Conservation (phyloP, 2,329 filamentous ascomycete genomes). For the Colletotrichum spaethianum region DNA sequence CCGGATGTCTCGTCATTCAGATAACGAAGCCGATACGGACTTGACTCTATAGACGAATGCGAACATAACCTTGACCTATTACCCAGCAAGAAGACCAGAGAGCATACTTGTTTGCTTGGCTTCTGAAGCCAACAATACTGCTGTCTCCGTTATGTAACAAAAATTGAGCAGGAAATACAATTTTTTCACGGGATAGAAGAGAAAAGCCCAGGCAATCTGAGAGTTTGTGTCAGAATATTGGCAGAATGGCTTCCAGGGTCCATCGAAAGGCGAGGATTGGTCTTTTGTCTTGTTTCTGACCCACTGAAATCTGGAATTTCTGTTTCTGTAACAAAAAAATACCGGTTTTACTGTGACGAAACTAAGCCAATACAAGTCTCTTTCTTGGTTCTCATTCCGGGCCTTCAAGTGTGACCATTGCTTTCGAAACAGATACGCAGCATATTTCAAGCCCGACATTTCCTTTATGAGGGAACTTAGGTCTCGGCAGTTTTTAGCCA, state of each 20-base stretch:
- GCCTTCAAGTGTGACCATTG: background rate
- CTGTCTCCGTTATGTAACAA: background rate
- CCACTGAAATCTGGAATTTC: background rate
- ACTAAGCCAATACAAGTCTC: background rate
- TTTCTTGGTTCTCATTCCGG: background rate
- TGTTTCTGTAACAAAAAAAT: too few species aligned
- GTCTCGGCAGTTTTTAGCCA: background rate
- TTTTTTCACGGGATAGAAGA: too few species aligned
- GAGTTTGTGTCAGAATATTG: background rate
- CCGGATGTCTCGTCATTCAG: too few species aligned
- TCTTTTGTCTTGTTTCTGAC: rapidly evolving
- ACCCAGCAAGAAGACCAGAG: background rate
- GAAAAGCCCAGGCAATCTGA: background rate
- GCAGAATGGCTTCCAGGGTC: background rate
- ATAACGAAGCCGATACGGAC: too few species aligned
- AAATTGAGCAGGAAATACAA: background rate
- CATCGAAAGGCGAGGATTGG: background rate
- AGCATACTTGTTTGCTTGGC: background rate
- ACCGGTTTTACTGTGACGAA: background rate
- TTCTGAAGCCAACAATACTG: too few species aligned
- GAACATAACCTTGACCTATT: too few species aligned
- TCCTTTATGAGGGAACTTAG: too few species aligned
- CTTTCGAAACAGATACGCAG: background rate
- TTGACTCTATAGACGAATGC: too few species aligned
- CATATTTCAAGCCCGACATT: background rate